Conservation (phyloP, 257 asterid species). For the Jacaranda copaia region DNA sequence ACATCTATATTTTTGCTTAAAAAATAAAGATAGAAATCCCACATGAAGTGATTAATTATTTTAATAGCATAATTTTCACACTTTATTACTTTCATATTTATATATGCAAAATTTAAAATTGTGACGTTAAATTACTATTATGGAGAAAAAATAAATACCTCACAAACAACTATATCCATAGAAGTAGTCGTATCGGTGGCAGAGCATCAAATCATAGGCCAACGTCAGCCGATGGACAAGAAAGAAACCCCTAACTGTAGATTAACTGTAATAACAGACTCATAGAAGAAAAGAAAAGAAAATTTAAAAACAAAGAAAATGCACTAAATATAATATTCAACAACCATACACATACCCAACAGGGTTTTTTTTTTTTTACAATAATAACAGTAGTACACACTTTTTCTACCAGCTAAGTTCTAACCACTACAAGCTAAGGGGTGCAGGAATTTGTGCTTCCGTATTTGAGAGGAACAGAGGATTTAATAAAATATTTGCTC, state of each 20-base stretch:
- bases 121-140: too few relatives aligned
- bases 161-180: neutral
- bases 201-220: constrained; percentile 26
- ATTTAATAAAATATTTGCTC: neutral
- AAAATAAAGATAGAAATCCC: too few relatives aligned
- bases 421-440: constrained; percentile 34
- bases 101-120: too few relatives aligned
- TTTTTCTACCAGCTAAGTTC: constrained; percentile 17
- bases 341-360: constrained; percentile 20
- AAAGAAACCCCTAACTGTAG: constrained; percentile 38
- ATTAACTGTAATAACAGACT: constrained; percentile 49
- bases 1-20: too few relatives aligned
- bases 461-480: constrained; percentile 10
- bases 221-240: constrained; percentile 25
- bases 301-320: neutral
- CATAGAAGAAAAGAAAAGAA: constrained; percentile 3
- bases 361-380: neutral
- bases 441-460: constrained; percentile 28
- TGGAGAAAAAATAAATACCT: neutral
- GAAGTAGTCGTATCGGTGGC: neutral
- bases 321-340: neutral
- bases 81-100: too few relatives aligned
- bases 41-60: too few relatives aligned
- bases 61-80: too few relatives aligned
- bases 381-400: neutral